phyloP scores from a whole-genome alignment of 805 yeast genomes.

The Millerago galiae region DNA sequence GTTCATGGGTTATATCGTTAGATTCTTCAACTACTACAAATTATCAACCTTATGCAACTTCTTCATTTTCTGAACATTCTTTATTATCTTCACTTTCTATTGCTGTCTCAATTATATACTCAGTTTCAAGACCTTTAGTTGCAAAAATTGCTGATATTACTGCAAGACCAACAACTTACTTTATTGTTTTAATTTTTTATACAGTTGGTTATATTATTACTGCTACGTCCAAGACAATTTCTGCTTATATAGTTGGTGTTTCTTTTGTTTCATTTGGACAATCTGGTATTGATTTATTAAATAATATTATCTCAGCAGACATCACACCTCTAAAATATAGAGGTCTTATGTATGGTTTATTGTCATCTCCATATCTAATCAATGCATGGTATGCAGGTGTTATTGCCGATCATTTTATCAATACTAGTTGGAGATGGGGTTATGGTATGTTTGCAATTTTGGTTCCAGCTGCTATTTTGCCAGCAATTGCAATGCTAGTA shows the following conservation, averaged over 20 bases:
- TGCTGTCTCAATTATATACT: slow-evolving; percentile 29
- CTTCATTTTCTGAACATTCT: slow-evolving; percentile 30
- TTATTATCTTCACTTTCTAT: slow-evolving; percentile 31
- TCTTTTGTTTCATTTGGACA: slow-evolving; percentile 30
- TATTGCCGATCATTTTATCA: slow-evolving; percentile 24
- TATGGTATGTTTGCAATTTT: slow-evolving; percentile 41
- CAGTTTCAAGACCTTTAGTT: slow-evolving; percentile 31
- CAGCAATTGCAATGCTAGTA: slow-evolving; percentile 26
- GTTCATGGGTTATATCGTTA: slow-evolving; percentile 13
- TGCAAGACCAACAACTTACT: slow-evolving; percentile 30
- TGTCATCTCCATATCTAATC: slow-evolving; percentile 33
- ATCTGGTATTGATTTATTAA: slow-evolving; percentile 29
- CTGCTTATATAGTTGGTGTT: slow-evolving; percentile 29
- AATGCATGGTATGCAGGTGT: slow-evolving; percentile 35
- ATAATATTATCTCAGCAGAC: slow-evolving; percentile 28
- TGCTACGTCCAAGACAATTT: slow-evolving; percentile 29
- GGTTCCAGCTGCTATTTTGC: slow-evolving; percentile 31
- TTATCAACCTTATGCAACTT: slow-evolving; percentile 32
- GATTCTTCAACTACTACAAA: slow-evolving; percentile 26
- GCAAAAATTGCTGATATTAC: slow-evolving; percentile 33
- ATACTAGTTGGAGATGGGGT: slow-evolving; percentile 44
- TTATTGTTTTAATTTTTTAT: slow-evolving; percentile 25
- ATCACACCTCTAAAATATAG: slow-evolving; percentile 31
- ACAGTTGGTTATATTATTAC: slow-evolving; percentile 28
- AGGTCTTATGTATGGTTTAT: slow-evolving; percentile 29